Evolutionary conservation across 2,329 filamentous ascomycete species (phyloP).

Genomic region (Cyphellophora europaea): DNA sequence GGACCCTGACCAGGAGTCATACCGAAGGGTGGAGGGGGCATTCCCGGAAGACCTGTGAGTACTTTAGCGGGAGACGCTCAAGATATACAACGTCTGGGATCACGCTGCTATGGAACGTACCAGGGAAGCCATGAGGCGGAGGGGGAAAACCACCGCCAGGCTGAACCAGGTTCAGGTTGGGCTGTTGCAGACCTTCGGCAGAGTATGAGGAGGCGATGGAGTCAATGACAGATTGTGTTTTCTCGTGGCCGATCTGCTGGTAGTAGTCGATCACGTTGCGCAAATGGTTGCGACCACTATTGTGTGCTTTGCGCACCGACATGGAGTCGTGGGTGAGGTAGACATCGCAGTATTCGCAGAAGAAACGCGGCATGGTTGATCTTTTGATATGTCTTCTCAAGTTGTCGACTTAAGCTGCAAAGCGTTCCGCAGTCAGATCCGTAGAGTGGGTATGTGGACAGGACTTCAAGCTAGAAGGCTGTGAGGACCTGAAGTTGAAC

Average conservation of each 20-base stretch:
- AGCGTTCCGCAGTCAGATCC: too few species aligned
- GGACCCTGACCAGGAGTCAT: slow-evolving; percentile 32
- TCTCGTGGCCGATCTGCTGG: slow-evolving; percentile 97
- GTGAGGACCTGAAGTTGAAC: too few species aligned
- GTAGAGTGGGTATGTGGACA: too few species aligned
- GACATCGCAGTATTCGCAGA: slow-evolving; percentile 98
- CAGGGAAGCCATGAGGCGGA: slow-evolving; percentile 55
- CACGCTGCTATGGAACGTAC: slow-evolving; percentile 26
- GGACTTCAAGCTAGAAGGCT: too few species aligned
- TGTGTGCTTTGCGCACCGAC: slow-evolving; percentile 98
- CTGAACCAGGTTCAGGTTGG: slow-evolving; percentile 79
- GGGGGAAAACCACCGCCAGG: slow-evolving; percentile 39
- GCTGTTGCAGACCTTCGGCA: slow-evolving; percentile 67
- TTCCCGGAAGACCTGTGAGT: slow-evolving; percentile 19
- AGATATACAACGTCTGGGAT: too few species aligned
- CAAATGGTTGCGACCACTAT: slow-evolving; percentile 89
- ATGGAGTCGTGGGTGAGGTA: slow-evolving; percentile 99
- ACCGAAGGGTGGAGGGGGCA: slow-evolving; percentile 52
- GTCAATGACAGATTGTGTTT: slow-evolving; percentile 96
- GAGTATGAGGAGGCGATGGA: slow-evolving; percentile 94
- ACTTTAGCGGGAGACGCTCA: not conserved
- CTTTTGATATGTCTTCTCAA: too few species aligned
- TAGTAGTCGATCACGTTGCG: slow-evolving; percentile 99
- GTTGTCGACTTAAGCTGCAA: too few species aligned
- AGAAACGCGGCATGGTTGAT: slow-evolving; percentile 40